Percentiles rank a stretch among this genome's conserved stretches.
These are phyloP conservation scores for Trapa bicornis DNA, from an alignment of 345 rosid genomes.

Conservation along the genomic window DNA sequence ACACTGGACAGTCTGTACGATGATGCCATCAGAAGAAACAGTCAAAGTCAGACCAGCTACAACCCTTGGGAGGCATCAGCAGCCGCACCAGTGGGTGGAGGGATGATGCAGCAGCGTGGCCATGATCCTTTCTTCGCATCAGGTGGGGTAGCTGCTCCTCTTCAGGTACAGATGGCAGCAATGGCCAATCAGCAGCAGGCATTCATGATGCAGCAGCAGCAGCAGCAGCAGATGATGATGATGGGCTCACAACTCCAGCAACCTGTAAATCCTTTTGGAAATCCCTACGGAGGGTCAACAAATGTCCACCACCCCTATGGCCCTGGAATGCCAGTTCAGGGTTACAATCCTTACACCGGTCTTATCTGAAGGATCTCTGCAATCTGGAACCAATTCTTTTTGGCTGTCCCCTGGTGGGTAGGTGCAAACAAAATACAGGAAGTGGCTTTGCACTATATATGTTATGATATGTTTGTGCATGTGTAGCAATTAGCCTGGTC, in stretches of 20 bases:
- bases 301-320: slow-evolving; percentile 35
- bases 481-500: slow-evolving; percentile 25
- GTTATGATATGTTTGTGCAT: slow-evolving; percentile 14
- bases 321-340: slow-evolving; percentile 46
- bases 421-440: neutral
- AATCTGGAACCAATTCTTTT: neutral
- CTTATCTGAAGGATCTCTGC: slow-evolving; percentile 15
- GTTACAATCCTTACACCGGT: slow-evolving; percentile 51
- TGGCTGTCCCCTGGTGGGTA: neutral
- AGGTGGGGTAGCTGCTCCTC: slow-evolving; percentile 39
- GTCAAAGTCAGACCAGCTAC: slow-evolving; percentile 51
- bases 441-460: neutral
- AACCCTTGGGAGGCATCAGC: slow-evolving; percentile 60
- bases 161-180: slow-evolving; percentile 57
- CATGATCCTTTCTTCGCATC: slow-evolving; percentile 57
- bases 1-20: slow-evolving; percentile 90
- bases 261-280: slow-evolving; percentile 41
- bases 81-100: slow-evolving; percentile 23
- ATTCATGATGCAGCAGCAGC: slow-evolving; percentile 49
- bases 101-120: slow-evolving; percentile 44
- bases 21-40: slow-evolving; percentile 79
- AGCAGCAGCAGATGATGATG: slow-evolving; percentile 62
- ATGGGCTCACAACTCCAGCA: slow-evolving; percentile 40
- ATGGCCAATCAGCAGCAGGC: slow-evolving; percentile 66
- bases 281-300: slow-evolving; percentile 25